phyloP scores from a whole-genome alignment of 2,329 filamentous ascomycete genomes.

The Eurotiales sp. region DNA sequence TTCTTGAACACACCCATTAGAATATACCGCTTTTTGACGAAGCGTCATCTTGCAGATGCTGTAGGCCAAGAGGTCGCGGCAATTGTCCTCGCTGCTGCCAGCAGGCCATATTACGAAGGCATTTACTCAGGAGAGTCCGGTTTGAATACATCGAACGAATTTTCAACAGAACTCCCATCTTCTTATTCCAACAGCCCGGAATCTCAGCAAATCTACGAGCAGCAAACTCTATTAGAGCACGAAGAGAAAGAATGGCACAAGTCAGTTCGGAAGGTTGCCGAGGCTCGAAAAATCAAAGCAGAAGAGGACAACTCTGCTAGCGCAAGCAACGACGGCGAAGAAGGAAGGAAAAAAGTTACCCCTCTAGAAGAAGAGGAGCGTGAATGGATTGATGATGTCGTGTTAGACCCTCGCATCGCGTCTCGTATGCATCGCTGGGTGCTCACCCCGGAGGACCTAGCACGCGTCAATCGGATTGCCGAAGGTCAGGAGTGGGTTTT shows the following conservation, averaged over 20 bases:
- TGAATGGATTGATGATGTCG: slow-evolving; percentile 71
- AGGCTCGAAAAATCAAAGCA: slow-evolving; percentile 19
- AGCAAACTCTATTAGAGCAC: slow-evolving; percentile 59
- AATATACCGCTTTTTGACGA: slow-evolving; percentile 82
- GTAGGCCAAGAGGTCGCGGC: slow-evolving; percentile 85
- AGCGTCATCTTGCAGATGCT: slow-evolving; percentile 74
- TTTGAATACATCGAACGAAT: slow-evolving; percentile 11
- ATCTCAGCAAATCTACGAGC: slow-evolving; percentile 52
- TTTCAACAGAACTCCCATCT: slow-evolving; percentile 22
- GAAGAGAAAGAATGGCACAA: slow-evolving; percentile 86
- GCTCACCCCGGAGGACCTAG: slow-evolving; percentile 66
- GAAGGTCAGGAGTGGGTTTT: slow-evolving; percentile 66
- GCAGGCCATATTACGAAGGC: slow-evolving; percentile 37
- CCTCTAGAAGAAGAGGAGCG: slow-evolving; percentile 51
- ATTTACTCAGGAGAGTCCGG: slow-evolving; percentile 20
- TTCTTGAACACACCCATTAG: slow-evolving; percentile 86
- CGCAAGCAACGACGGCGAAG: background rate
- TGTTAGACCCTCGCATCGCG: slow-evolving; percentile 71
- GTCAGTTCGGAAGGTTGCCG: slow-evolving; percentile 56
- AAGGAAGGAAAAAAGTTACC: background rate
- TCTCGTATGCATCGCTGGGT: slow-evolving; percentile 78
- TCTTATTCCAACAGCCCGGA: slow-evolving; percentile 19
- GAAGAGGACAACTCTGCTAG: slow-evolving; percentile 26
- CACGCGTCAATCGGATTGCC: slow-evolving; percentile 58
- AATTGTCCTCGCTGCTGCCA: slow-evolving; percentile 61